phyloP scores from a whole-genome alignment of 805 yeast species.

The Saturnispora dispora region DNA sequence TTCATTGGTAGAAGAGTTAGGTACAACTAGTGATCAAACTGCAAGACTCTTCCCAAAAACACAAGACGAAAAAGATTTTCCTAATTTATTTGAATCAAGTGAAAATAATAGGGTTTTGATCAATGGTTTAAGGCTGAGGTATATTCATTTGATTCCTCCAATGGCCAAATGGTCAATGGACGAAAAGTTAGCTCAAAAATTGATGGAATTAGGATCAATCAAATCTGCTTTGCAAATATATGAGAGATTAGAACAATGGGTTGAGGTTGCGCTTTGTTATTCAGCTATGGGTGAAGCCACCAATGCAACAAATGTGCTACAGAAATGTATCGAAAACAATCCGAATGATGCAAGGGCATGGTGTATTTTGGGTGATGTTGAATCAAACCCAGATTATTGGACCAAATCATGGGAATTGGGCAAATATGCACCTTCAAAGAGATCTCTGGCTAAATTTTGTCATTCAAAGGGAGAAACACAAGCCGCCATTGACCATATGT shows the following conservation, averaged over 20 bases:
- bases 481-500: conserved; percentile 54
- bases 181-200: conserved; percentile 71
- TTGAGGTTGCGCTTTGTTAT: conserved; percentile 84
- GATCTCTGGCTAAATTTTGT: conserved; percentile 66
- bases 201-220: conserved; percentile 74
- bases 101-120: conserved; percentile 21
- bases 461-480: conserved; percentile 45
- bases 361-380: conserved; percentile 79
- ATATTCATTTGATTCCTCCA: conserved; percentile 64
- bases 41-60: conserved; percentile 41
- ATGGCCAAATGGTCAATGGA: conserved; percentile 85
- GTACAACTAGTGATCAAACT: conserved; percentile 48
- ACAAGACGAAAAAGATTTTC: conserved; percentile 22
- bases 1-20: conserved; percentile 81
- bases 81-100: conserved; percentile 14
- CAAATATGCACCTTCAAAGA: conserved; percentile 75
- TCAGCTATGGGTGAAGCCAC: conserved; percentile 72
- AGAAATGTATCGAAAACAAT: conserved; percentile 39
- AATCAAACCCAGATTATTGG: conserved; percentile 71
- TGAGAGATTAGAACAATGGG: conserved; percentile 62
- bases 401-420: conserved; percentile 80
- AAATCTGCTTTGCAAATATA: conserved; percentile 86
- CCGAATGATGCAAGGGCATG: conserved; percentile 79
- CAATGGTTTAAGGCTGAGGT: conserved; percentile 49
- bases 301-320: conserved; percentile 55